phyloP scores from a whole-genome alignment of 805 yeast species.

The Cyberlindnera xishuangbannaensis region DNA sequence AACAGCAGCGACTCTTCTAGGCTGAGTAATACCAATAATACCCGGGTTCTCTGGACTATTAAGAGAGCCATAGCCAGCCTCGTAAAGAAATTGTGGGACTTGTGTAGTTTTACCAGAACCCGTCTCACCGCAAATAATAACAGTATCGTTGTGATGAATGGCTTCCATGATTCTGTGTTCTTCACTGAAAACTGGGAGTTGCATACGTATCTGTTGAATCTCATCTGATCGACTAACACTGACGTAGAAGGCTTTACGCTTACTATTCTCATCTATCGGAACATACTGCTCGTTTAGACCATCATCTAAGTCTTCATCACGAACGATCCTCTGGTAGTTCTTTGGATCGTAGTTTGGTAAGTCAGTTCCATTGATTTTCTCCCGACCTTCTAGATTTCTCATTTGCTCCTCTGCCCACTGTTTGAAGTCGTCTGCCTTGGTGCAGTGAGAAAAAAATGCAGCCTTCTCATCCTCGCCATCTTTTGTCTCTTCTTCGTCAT shows the following conservation, averaged over 20 bases:
- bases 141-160: conserved; percentile 83
- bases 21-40: conserved; percentile 95
- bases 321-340: conserved; percentile 36
- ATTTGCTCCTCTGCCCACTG: conserved; percentile 82
- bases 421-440: conserved; percentile 59
- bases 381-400: conserved; percentile 56
- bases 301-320: conserved; percentile 68
- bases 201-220: conserved; percentile 61
- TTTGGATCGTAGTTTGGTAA: conserved; percentile 35
- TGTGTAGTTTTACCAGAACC: conserved; percentile 99
- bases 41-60: conserved; percentile 67
- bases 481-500: conserved; percentile 26
- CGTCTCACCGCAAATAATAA: conserved; percentile 93
- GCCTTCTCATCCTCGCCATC: conserved; percentile 23
- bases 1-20: conserved; percentile 90
- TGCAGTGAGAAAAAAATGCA: background rate
- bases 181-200: conserved; percentile 83
- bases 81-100: conserved; percentile 92
- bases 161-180: conserved; percentile 96
- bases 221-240: conserved; percentile 58
- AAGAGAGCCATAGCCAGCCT: conserved; percentile 76
- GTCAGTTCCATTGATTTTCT: conserved; percentile 40
- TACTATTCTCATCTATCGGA: conserved; percentile 44
- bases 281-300: conserved; percentile 61
- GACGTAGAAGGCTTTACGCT: conserved; percentile 61